Percentiles rank a stretch among this genome's conserved stretches.
Conservation (phyloP, 148 eudicot species). For the Drosera capensis region DNA sequence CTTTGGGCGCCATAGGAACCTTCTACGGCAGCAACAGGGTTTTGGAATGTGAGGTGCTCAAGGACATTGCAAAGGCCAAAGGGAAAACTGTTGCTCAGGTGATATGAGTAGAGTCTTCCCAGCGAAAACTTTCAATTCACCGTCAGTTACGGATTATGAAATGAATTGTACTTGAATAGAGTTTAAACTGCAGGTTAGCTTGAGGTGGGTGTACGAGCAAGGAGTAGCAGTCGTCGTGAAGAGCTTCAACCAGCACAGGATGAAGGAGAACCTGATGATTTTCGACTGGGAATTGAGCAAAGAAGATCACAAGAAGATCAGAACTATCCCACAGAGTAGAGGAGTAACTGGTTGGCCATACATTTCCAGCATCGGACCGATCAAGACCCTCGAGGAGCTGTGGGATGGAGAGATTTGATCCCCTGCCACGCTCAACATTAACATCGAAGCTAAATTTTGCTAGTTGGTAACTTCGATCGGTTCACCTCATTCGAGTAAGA, state of each 20-base stretch:
- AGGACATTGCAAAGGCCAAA: constrained; percentile 51
- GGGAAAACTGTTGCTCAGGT: constrained; percentile 66
- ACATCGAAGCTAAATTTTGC: too few species aligned
- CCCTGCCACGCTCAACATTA: too few species aligned
- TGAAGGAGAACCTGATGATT: constrained; percentile 49
- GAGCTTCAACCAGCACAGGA: constrained; percentile 62
- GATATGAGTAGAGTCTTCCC: not conserved
- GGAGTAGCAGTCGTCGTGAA: constrained; percentile 44
- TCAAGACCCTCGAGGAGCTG: constrained; percentile 24
- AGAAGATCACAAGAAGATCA: constrained; percentile 40
- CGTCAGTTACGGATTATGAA: not conserved
- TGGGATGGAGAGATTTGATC: constrained; percentile 32
- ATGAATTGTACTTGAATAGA: not conserved
- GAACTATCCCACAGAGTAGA: constrained; percentile 46
- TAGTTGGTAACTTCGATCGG: too few species aligned
- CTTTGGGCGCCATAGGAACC: constrained; percentile 64
- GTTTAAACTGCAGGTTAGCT: constrained; percentile 29
- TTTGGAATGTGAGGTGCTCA: constrained; percentile 34
- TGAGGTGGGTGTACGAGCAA: constrained; percentile 73
- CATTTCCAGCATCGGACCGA: constrained; percentile 23
- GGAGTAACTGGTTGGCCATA: constrained; percentile 38
- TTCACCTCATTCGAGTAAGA: too few species aligned
- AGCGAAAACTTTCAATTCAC: not conserved
- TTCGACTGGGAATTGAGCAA: constrained; percentile 49
- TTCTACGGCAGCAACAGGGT: constrained; percentile 56